A percentile compares a stretch with the other conserved stretches of the same genome.
Conservation (phyloP, 169 alveolate genomes). For the Eimeria maxima region DNA sequence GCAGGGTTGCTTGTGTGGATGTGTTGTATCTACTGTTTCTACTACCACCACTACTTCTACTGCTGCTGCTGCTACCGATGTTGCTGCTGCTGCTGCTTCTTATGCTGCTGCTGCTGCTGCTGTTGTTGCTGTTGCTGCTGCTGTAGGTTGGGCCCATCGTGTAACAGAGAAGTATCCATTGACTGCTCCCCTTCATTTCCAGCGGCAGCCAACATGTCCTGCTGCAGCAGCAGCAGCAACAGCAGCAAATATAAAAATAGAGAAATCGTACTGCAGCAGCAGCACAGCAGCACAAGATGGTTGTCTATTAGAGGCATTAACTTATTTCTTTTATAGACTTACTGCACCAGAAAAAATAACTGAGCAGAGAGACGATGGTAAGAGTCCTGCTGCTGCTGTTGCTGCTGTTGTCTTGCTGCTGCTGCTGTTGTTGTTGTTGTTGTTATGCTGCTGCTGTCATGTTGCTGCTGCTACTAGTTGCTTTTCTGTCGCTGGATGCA, state of each 20-base stretch:
- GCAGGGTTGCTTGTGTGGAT: no score
- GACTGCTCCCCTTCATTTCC: conserved; percentile 62
- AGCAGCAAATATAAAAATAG: conserved; percentile 1
- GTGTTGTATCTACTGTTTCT: no score
- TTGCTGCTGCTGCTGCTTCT: neutral
- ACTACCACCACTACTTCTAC: no score
- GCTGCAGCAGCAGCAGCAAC: neutral
- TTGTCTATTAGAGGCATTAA: conserved; percentile 70
- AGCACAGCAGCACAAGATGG: conserved; percentile 15
- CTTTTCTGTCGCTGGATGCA: neutral
- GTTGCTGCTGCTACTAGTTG: neutral
- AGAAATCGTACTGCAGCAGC: conserved; percentile 6
- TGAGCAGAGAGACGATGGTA: neutral
- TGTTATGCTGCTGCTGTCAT: conserved; percentile 5
- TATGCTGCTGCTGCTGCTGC: neutral
- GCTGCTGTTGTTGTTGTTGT: conserved; percentile 44
- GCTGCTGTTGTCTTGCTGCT: neutral
- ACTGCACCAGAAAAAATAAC: conserved; percentile 50
- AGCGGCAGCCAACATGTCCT: conserved; percentile 19
- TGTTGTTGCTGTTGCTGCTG: neutral
- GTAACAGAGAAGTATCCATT: conserved; percentile 74
- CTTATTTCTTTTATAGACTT: conserved; percentile 72
- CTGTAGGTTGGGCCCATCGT: conserved; percentile 80
- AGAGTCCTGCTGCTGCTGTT: neutral
- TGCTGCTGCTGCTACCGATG: neutral